These are phyloP conservation scores for Collybiopsis confluens DNA, from an alignment of 768 basidiomycete species.

Conservation along the genomic window DNA sequence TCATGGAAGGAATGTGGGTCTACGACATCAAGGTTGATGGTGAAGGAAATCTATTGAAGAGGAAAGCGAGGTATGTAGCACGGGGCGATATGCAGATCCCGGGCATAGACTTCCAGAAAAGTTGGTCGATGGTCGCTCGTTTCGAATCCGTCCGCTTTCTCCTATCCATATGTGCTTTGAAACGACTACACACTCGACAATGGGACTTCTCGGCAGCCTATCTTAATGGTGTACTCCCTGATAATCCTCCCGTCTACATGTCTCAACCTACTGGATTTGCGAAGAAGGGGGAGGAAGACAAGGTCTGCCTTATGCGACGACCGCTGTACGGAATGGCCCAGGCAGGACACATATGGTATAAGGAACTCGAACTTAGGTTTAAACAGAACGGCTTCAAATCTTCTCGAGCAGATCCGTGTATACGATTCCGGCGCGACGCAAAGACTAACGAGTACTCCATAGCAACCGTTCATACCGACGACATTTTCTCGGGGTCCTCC, in stretches of 20 bases:
- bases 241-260: slow-evolving; percentile 16
- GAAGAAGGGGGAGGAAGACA: slow-evolving; percentile 6
- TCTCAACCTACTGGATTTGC: slow-evolving; percentile 15
- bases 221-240: slow-evolving; percentile 13
- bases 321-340: slow-evolving; percentile 4
- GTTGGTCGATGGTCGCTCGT: slow-evolving; percentile 10
- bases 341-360: slow-evolving; percentile 10
- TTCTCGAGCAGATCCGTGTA: background rate
- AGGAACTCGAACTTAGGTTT: background rate
- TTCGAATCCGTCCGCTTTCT: slow-evolving; percentile 6
- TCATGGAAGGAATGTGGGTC: slow-evolving; percentile 17
- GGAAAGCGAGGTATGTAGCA: slow-evolving; percentile 21
- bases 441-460: background rate
- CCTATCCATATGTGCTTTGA: slow-evolving; percentile 13
- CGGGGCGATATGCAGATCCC: slow-evolving; percentile 25
- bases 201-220: slow-evolving; percentile 15
- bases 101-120: slow-evolving; percentile 21
- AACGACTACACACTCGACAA: slow-evolving; percentile 1
- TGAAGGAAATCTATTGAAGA: slow-evolving; percentile 17
- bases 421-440: background rate
- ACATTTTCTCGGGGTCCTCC: background rate
- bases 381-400: background rate
- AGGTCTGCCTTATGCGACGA: background rate
- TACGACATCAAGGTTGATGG: slow-evolving; percentile 24
- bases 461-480: background rate